Percentiles rank a stretch among this genome's conserved stretches.
Evolutionary conservation across 768 basidiomycete species (phyloP).

Genomic region (Zangia roseola): DNA sequence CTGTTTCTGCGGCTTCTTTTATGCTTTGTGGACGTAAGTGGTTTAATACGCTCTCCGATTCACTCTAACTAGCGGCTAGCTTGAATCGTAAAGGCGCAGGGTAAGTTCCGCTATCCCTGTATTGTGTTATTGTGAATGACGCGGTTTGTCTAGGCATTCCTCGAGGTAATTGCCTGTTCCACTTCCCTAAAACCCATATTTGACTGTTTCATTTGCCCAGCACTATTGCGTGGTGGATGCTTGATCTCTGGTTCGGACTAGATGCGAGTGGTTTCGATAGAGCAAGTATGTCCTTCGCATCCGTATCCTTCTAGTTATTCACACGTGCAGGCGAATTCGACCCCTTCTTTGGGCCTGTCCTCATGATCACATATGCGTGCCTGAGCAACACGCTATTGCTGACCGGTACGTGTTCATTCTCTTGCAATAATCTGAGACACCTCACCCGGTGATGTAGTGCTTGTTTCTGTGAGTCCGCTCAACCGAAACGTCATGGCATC

Average conservation of each 20-base stretch:
- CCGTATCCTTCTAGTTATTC: not conserved
- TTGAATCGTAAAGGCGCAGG: slow-evolving; percentile 59
- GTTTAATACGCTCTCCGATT: not conserved
- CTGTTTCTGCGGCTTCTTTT: slow-evolving; percentile 90
- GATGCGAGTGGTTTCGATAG: slow-evolving; percentile 87
- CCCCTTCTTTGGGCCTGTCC: slow-evolving; percentile 82
- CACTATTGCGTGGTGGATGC: slow-evolving; percentile 92
- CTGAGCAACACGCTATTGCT: slow-evolving; percentile 89
- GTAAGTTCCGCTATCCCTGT: slow-evolving; percentile 34
- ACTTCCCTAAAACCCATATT: not conserved
- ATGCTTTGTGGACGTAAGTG: slow-evolving; percentile 90
- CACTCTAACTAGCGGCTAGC: slow-evolving; percentile 35
- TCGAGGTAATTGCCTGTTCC: slow-evolving; percentile 32
- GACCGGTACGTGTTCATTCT: slow-evolving; percentile 58
- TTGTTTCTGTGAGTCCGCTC: slow-evolving; percentile 63
- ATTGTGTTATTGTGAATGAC: not conserved
- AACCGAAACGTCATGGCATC: not conserved
- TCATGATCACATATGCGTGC: slow-evolving; percentile 90
- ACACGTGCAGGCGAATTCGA: slow-evolving; percentile 65
- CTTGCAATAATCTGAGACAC: not conserved
- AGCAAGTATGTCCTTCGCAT: slow-evolving; percentile 54
- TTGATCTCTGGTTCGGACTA: slow-evolving; percentile 92
- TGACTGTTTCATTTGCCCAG: slow-evolving; percentile 27
- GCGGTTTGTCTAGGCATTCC: slow-evolving; percentile 27
- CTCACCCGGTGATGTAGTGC: slow-evolving; percentile 43